These are phyloP conservation scores for Kuraishia molischiana DNA, from an alignment of 805 yeast genomes.

Conservation along the genomic window DNA sequence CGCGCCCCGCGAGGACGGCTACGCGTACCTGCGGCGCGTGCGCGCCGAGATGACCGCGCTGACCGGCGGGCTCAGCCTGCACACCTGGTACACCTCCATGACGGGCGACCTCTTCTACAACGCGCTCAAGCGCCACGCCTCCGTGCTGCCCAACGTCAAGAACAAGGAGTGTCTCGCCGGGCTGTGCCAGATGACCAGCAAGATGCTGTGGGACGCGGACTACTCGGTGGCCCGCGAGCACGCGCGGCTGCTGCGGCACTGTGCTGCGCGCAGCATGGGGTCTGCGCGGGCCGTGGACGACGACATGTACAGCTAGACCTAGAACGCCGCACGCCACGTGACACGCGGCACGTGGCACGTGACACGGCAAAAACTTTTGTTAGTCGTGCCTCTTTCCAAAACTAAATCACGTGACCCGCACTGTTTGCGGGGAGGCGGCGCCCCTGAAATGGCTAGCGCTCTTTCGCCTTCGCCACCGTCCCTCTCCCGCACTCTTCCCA, in stretches of 20 bases:
- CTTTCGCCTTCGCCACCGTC: no score
- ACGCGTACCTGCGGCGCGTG: conserved; percentile 38
- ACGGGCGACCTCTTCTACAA: conserved; percentile 29
- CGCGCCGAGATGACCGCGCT: conserved; percentile 27
- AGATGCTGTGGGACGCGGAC: conserved; percentile 27
- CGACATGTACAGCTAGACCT: conserved; percentile 35
- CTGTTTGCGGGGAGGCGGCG: no score
- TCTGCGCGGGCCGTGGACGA: conserved; percentile 33
- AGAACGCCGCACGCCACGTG: no score
- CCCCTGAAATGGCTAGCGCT: no score
- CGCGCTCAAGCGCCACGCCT: conserved; percentile 29
- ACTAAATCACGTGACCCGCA: no score
- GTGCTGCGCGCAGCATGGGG: conserved; percentile 46
- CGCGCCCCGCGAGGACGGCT: conserved; percentile 34
- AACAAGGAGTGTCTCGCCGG: conserved; percentile 47
- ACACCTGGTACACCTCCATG: conserved; percentile 21
- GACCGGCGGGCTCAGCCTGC: conserved; percentile 18
- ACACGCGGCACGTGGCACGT: no score
- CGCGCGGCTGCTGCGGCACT: conserved; percentile 40
- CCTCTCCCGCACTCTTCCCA: no score
- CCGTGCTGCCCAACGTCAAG: conserved; percentile 25
- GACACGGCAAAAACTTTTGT: no score
- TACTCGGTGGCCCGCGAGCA: conserved; percentile 54
- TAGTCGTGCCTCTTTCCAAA: no score
- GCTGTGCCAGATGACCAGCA: conserved; percentile 34